Evolutionary conservation across 1,284 basidiomycete genomes (phyloP), one percentile per base, ranked within the genome.

Genomic region (Ustilago esculenta): DNA sequence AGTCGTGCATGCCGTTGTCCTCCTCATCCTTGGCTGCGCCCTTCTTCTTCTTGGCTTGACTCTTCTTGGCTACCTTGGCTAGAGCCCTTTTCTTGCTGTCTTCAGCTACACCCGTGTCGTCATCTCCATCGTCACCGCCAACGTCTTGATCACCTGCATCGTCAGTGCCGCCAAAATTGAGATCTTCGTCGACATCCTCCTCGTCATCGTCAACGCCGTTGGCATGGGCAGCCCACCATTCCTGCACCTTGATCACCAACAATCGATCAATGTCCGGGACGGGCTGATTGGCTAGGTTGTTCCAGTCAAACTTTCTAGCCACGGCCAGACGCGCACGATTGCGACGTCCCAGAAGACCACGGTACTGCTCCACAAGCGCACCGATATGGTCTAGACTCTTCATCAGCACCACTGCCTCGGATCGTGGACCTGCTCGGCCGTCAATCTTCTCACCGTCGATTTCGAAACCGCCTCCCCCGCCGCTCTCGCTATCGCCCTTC

Each of bases 331-430:
- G 27, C 44, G 71, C 71, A 0, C 68, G 42, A 15, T 69, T 70
- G 5, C 71, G 30, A n/a, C 71, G 30, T 0, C 66, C 71, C 14
- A 73, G 12, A n/a, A 73, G n/a, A 0, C 52, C 68, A 1, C 49
- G 24, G 23, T 71, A 70, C 24, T 53, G 43, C 37, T 73, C 66
- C 6, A 73, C 42, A 1, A 63, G 32, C 25, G 40, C 55, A 4
- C 56, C 48, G 5, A 71, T 69, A 29, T 70, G 63, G 17, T 73
- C 71, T 0, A 73, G 33, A 27, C 50, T 52, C 45, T 73, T 68
- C 58, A 73, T 69, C 40, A 75, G 34, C 17, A 75, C 74, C 14
- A 73, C 65, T 14, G 73, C 75, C 44, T 77, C 75, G 25, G 65
- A 70, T 9, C 73, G 11, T 3, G 71, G 74, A 0, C 73, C 73